These are phyloP conservation scores for Microsporum audouinii DNA, from an alignment of 2,329 filamentous ascomycete species.

Conservation along the genomic window DNA sequence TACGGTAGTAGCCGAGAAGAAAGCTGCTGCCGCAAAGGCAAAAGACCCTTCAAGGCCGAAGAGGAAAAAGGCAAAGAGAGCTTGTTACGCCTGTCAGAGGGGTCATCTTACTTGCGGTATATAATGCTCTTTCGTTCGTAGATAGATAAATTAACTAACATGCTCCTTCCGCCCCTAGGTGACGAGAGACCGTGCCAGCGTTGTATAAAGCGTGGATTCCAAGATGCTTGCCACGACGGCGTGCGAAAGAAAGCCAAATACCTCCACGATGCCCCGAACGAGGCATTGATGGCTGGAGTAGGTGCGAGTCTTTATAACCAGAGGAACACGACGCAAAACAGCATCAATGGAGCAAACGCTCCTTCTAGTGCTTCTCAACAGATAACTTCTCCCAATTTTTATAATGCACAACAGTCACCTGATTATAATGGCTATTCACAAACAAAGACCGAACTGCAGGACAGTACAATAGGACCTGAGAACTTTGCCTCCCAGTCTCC, in stretches of 20 bases:
- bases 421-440: slow-evolving; percentile 32
- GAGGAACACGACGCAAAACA: slow-evolving; percentile 31
- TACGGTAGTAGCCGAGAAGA: slow-evolving; percentile 54
- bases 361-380: slow-evolving; percentile 23
- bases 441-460: slow-evolving; percentile 32
- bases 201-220: slow-evolving; percentile 85
- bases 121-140: slow-evolving; percentile 32
- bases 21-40: slow-evolving; percentile 39
- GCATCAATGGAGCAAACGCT: slow-evolving; percentile 22
- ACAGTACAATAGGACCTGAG: slow-evolving; percentile 32
- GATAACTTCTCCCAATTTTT: slow-evolving; percentile 34
- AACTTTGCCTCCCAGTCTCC: slow-evolving; percentile 62
- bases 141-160: not conserved
- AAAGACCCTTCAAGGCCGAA: slow-evolving; percentile 85
- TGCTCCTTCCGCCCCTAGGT: slow-evolving; percentile 42
- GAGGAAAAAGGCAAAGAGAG: slow-evolving; percentile 89
- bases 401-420: slow-evolving; percentile 25
- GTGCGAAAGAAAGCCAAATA: slow-evolving; percentile 99
- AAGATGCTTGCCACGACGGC: slow-evolving; percentile 86
- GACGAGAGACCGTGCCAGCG: slow-evolving; percentile 89
- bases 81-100: slow-evolving; percentile 92
- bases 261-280: slow-evolving; percentile 85
- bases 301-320: slow-evolving; percentile 52
- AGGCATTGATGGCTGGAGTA: slow-evolving; percentile 77
- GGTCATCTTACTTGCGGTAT: slow-evolving; percentile 97